Conservation (phyloP, 169 alveolate genomes). For the Cryptosporidium meleagridis region DNA sequence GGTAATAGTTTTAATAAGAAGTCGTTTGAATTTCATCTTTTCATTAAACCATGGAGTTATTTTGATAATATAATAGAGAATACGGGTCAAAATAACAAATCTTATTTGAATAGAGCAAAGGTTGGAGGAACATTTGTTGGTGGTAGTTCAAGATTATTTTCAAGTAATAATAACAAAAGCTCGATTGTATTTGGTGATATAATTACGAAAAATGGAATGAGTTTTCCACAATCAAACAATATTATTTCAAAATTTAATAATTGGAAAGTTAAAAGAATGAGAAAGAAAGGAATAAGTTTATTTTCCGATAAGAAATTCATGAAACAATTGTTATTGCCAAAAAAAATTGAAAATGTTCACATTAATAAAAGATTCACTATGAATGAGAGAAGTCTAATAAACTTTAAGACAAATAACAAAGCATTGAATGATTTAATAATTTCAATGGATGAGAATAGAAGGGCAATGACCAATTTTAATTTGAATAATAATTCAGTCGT, state of each 20-base stretch:
- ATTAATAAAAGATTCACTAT: conserved; percentile 17
- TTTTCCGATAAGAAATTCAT: conserved; percentile 38
- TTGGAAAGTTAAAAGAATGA: not conserved
- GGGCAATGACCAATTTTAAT: not conserved
- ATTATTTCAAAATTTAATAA: not conserved
- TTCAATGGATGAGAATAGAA: not conserved
- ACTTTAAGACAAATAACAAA: conserved; percentile 17
- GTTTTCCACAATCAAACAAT: not conserved
- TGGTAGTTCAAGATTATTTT: no score
- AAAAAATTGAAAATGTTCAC: conserved; percentile 27
- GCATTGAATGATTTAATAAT: conserved; percentile 4
- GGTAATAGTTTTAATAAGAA: not conserved
- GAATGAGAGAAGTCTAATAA: not conserved
- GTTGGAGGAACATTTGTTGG: not conserved
- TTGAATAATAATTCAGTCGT: not conserved
- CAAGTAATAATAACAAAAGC: not conserved
- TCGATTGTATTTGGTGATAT: not conserved
- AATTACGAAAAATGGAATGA: not conserved
- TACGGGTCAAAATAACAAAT: not conserved
- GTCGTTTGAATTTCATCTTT: conserved; percentile 30
- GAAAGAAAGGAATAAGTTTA: not conserved
- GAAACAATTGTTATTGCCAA: conserved; percentile 19
- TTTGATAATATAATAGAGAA: not conserved
- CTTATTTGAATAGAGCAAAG: not conserved
- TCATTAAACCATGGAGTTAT: not conserved